Percentiles rank a stretch among this genome's conserved stretches.
phyloP scores from a whole-genome alignment of 352 stramenopile species.

The Globisporangium cystogenes region DNA sequence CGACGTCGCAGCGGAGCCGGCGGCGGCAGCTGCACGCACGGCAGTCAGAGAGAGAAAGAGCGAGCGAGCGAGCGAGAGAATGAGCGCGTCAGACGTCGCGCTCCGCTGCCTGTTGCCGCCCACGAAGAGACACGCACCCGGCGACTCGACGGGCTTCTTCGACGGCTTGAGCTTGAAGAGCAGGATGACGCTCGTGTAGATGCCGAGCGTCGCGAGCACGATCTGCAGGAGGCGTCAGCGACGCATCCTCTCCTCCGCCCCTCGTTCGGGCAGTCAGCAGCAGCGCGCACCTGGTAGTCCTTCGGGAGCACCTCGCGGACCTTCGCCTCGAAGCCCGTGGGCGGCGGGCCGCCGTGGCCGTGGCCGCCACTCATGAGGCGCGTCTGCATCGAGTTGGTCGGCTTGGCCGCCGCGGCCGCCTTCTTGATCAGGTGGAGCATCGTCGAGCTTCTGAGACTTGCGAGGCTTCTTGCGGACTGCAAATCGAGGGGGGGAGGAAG shows the following conservation, averaged over 20 bases:
- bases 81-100: no score
- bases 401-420: conserved; percentile 43
- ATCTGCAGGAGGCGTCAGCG: conserved; percentile 32
- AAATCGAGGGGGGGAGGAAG: neutral
- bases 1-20: conserved; percentile 31
- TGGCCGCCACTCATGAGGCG: conserved; percentile 72
- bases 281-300: conserved; percentile 84
- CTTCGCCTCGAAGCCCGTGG: conserved; percentile 78
- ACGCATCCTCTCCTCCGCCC: no score
- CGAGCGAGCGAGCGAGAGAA: no score
- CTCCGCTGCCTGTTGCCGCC: no score
- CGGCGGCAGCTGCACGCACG: conserved; percentile 31
- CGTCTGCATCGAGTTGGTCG: conserved; percentile 46
- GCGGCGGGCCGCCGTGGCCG: conserved; percentile 46
- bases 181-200: conserved; percentile 76
- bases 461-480: neutral
- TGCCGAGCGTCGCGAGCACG: conserved; percentile 74
- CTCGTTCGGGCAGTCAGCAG: no score
- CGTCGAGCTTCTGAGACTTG: conserved; percentile 3
- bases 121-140: conserved; percentile 38
- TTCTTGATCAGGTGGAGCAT: conserved; percentile 83
- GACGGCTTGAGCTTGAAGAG: conserved; percentile 84
- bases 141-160: conserved; percentile 61
- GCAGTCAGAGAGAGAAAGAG: no score
- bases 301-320: conserved; percentile 79